Percentiles rank a stretch among this genome's conserved stretches.
phyloP scores from a whole-genome alignment of 257 asterid genomes.

The Knoxia roxburghii region DNA sequence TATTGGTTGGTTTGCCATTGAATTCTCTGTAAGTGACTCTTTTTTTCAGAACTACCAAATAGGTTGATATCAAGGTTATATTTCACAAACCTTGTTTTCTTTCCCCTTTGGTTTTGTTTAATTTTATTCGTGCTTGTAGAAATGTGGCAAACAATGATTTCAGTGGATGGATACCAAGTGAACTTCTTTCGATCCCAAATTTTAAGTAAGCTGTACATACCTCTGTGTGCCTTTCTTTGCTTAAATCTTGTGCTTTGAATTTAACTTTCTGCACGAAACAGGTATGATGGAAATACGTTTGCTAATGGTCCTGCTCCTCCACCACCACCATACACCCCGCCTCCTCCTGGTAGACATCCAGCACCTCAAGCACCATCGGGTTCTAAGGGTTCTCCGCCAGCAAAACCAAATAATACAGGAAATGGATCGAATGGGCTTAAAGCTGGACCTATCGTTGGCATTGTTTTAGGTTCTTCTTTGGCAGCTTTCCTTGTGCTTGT shows the following conservation, averaged over 20 bases:
- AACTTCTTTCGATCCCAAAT: constrained; percentile 59
- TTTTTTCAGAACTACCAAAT: not conserved
- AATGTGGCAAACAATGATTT: constrained; percentile 88
- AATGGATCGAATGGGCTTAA: constrained; percentile 46
- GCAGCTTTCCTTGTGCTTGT: constrained; percentile 42
- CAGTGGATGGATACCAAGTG: constrained; percentile 89
- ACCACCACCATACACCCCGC: constrained; percentile 78
- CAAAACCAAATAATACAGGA: constrained; percentile 29
- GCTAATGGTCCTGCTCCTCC: constrained; percentile 92
- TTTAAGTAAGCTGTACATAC: constrained; percentile 57
- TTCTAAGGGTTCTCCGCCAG: constrained; percentile 35
- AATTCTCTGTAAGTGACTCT: constrained; percentile 59
- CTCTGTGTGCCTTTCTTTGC: constrained; percentile 5
- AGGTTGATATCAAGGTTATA: not conserved
- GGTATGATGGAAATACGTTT: constrained; percentile 76
- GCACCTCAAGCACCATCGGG: constrained; percentile 37
- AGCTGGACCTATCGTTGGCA: constrained; percentile 73
- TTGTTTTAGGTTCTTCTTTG: constrained; percentile 65
- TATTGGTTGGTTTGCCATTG: constrained; percentile 69
- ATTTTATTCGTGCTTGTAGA: constrained; percentile 33
- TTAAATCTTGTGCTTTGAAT: constrained; percentile 18
- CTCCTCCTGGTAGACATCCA: constrained; percentile 75
- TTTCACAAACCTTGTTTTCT: not conserved
- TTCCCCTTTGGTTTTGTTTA: constrained; percentile 3
- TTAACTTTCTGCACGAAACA: constrained; percentile 29